Percentiles rank a stretch among this genome's conserved stretches.
phyloP scores from a whole-genome alignment of 129 eudicot species.

The Rutidosis leptorrhynchoides region DNA sequence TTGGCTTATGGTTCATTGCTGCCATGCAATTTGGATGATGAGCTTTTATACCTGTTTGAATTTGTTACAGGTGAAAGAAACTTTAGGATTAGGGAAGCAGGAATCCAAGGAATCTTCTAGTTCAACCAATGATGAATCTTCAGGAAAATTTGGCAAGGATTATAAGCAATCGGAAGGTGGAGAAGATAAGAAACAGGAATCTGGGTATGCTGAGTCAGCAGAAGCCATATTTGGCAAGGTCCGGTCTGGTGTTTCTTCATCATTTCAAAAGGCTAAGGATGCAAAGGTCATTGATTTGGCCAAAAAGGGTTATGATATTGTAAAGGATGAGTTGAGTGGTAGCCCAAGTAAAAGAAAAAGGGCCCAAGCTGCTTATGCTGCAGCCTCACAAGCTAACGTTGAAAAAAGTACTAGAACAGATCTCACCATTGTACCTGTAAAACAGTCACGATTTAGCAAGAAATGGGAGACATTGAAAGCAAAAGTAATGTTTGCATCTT shows the following conservation, averaged over 20 bases:
- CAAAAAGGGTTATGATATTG: conserved; percentile 74
- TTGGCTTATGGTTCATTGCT: neutral
- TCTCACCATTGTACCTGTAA: conserved; percentile 63
- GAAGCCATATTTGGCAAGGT: conserved; percentile 65
- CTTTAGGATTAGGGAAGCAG: conserved; percentile 69
- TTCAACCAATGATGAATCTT: conserved; percentile 33
- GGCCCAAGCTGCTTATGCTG: conserved; percentile 47
- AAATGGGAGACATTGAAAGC: conserved; percentile 77
- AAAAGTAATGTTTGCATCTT: conserved; percentile 46
- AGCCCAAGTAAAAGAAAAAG: conserved; percentile 63
- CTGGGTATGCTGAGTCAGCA: conserved; percentile 46
- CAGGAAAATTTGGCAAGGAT: conserved; percentile 34
- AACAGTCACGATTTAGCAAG: conserved; percentile 73
- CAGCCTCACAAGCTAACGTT: conserved; percentile 45
- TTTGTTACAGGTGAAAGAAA: conserved; percentile 58
- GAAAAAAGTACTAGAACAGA: conserved; percentile 84
- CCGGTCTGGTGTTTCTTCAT: conserved; percentile 57
- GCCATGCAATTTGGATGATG: neutral
- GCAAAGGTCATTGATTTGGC: conserved; percentile 76
- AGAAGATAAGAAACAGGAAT: conserved; percentile 54
- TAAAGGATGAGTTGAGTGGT: conserved; percentile 83
- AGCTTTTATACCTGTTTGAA: conserved; percentile 6
- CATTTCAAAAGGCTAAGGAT: conserved; percentile 71
- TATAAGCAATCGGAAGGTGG: conserved; percentile 37
- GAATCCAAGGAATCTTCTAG: conserved; percentile 44